A percentile compares a stretch with the other conserved stretches of the same genome.
phyloP scores from a whole-genome alignment of 768 basidiomycete genomes.

The Phanerochaete sordida region DNA sequence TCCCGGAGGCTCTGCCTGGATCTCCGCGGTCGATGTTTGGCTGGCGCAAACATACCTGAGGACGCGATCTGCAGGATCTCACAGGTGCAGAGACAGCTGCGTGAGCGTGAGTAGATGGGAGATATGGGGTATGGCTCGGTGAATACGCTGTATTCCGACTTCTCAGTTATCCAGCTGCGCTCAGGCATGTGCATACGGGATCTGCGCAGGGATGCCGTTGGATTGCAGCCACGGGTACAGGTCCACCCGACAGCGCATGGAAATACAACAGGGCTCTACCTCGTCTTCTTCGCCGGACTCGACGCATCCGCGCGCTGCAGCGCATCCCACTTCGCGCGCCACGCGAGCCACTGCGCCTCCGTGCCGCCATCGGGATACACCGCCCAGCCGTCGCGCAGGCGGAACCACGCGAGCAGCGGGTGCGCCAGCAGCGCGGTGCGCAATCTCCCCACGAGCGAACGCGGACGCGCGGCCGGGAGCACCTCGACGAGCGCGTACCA shows the following conservation, averaged over 20 bases:
- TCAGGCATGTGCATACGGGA: too few relatives aligned
- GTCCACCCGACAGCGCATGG: not conserved
- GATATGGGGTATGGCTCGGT: too few relatives aligned
- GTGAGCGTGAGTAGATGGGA: too few relatives aligned
- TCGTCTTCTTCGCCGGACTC: not conserved
- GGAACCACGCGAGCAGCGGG: conserved; percentile 59
- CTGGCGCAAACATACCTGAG: too few relatives aligned
- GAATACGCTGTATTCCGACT: too few relatives aligned
- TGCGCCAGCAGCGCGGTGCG: conserved; percentile 52
- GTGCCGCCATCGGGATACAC: conserved; percentile 78
- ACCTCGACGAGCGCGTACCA: conserved; percentile 58
- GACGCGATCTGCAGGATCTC: too few relatives aligned
- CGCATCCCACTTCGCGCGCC: conserved; percentile 56
- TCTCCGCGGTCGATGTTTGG: too few relatives aligned
- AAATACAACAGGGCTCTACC: not conserved
- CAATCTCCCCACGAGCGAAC: conserved; percentile 47
- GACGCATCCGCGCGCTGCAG: not conserved
- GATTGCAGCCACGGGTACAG: too few relatives aligned
- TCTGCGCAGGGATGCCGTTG: too few relatives aligned
- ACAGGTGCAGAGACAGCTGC: too few relatives aligned
- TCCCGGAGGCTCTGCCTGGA: too few relatives aligned
- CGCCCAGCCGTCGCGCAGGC: conserved; percentile 78
- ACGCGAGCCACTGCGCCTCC: conserved; percentile 65
- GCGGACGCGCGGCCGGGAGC: conserved; percentile 51
- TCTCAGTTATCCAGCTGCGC: too few relatives aligned